phyloP scores from a whole-genome alignment of 2,329 filamentous ascomycete genomes.

The Decorospora gaudefroyi region DNA sequence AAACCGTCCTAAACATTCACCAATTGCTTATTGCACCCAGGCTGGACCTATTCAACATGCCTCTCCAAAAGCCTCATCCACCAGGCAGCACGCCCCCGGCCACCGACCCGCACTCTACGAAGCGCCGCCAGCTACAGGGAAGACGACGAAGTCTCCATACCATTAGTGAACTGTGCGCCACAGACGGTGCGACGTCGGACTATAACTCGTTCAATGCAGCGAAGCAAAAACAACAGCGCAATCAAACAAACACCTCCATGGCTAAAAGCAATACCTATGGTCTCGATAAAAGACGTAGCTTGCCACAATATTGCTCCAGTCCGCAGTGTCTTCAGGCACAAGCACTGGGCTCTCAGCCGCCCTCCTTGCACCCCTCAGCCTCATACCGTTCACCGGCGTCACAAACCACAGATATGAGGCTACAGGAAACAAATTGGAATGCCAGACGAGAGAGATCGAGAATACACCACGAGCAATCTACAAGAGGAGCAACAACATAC shows the following conservation, averaged over 20 bases:
- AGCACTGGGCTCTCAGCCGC: conserved; percentile 6
- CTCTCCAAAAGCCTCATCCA: conserved; percentile 25
- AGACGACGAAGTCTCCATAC: conserved; percentile 38
- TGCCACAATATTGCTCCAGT: conserved; percentile 18
- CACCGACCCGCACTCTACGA: conserved; percentile 1
- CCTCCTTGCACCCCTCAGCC: conserved; percentile 6
- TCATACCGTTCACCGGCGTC: conserved; percentile 5
- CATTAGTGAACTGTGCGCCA: conserved; percentile 33
- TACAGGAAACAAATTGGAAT: conserved; percentile 26
- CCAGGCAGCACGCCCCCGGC: conserved; percentile 9
- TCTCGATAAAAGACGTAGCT: conserved; percentile 20
- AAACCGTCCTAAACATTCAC: no score
- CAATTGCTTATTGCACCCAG: neutral
- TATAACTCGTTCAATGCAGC: conserved; percentile 15
- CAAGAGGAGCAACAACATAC: conserved; percentile 13
- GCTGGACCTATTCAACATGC: conserved; percentile 19
- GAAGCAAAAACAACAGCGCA: conserved; percentile 6
- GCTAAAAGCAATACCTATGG: conserved; percentile 5
- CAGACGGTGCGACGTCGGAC: conserved; percentile 15
- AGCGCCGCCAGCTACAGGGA: conserved; percentile 19
- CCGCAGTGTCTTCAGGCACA: conserved; percentile 1
- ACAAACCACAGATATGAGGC: neutral
- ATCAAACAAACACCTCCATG: conserved; percentile 2
- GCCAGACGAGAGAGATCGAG: conserved; percentile 24
- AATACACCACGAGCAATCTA: conserved; percentile 21